Percentiles rank a stretch among this genome's conserved stretches.
These are phyloP conservation scores for Barbarea vulgaris DNA, from an alignment of 345 rosid species.

Conservation along the genomic window DNA sequence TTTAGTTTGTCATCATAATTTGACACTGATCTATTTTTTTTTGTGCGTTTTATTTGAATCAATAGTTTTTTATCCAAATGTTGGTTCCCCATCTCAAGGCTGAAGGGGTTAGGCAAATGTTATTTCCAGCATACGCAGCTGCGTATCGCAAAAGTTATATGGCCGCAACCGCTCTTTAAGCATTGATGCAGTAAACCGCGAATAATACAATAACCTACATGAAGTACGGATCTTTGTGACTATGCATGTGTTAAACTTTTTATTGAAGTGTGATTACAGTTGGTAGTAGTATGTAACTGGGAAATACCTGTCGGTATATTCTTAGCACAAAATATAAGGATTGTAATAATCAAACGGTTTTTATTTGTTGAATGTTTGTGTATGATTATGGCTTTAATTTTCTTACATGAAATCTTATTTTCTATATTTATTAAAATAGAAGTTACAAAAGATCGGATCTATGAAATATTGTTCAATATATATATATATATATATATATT, in stretches of 20 bases:
- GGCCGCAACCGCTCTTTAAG: neutral
- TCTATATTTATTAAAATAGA: neutral
- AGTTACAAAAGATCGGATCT: neutral
- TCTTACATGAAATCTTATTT: neutral
- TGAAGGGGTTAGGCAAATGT: slow-evolving; percentile 51
- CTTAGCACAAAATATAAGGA: no score
- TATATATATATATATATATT: no score
- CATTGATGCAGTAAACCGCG: neutral
- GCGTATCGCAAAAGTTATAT: slow-evolving; percentile 25
- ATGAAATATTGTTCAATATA: neutral
- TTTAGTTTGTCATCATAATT: no score
- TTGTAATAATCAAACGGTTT: neutral
- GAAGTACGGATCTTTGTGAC: neutral
- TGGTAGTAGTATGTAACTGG: neutral
- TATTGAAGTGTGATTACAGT: neutral
- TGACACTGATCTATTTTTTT: neutral
- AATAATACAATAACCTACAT: no score
- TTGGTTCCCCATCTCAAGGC: slow-evolving; percentile 47
- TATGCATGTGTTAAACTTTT: slow-evolving; percentile 8
- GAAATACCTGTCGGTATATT: neutral
- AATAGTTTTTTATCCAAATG: slow-evolving; percentile 47
- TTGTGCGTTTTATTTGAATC: neutral
- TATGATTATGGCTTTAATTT: neutral
- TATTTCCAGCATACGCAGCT: slow-evolving; percentile 41
- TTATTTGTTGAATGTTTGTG: neutral